Percentiles rank a stretch among this genome's conserved stretches.
Conservation (phyloP, 768 basidiomycete genomes). For the Boletus eberwhitei region DNA sequence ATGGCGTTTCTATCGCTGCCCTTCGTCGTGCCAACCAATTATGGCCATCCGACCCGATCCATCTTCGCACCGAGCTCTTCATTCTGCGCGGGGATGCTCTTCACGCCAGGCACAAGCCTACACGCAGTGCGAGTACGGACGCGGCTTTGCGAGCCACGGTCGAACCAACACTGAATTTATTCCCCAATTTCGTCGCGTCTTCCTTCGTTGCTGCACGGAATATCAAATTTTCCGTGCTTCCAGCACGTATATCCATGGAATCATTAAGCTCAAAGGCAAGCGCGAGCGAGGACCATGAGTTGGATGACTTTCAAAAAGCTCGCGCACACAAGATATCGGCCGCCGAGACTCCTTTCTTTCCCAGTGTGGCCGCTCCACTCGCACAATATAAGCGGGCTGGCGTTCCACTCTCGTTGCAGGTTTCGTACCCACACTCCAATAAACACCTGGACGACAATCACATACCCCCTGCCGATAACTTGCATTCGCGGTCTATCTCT, state of each 20-base stretch:
- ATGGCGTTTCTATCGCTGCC: slow-evolving; percentile 79
- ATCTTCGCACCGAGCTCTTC: slow-evolving; percentile 77
- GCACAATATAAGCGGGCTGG: not conserved
- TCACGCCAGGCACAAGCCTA: slow-evolving; percentile 2
- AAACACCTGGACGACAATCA: not conserved
- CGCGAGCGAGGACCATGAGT: slow-evolving; percentile 28
- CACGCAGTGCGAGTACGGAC: not conserved
- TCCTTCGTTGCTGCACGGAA: slow-evolving; percentile 21
- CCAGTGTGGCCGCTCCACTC: slow-evolving; percentile 1
- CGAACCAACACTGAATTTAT: not conserved
- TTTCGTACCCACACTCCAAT: not conserved
- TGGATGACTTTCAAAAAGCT: slow-evolving; percentile 15
- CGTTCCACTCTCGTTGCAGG: not conserved
- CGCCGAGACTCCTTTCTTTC: slow-evolving; percentile 3
- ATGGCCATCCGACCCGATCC: slow-evolving; percentile 91
- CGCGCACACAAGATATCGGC: not conserved
- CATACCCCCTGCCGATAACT: not conserved
- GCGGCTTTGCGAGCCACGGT: not conserved
- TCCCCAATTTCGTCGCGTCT: slow-evolving; percentile 11
- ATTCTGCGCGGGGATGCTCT: slow-evolving; percentile 48
- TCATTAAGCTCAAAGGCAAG: slow-evolving; percentile 29
- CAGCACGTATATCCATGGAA: slow-evolving; percentile 29
- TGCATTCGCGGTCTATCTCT: not conserved
- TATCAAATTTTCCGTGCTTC: slow-evolving; percentile 23
- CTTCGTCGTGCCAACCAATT: slow-evolving; percentile 87